These are phyloP conservation scores for Paramecium bursaria DNA, from an alignment of 73 alveolate species.

Conservation along the genomic window DNA sequence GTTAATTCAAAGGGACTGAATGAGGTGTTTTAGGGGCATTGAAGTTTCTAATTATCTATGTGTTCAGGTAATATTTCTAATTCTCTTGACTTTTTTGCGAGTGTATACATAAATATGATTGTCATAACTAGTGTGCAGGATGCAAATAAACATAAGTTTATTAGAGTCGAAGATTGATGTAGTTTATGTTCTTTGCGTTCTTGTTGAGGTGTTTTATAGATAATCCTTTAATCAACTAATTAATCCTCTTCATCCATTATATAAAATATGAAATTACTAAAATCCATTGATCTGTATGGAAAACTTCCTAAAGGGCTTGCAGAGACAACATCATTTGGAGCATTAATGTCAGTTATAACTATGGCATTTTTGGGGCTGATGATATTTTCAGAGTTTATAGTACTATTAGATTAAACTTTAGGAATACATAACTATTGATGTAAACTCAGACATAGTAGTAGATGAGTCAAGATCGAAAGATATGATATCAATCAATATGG, in stretches of 20 bases:
- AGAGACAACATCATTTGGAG: conserved; percentile 95
- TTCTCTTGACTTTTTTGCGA: conserved; percentile 17
- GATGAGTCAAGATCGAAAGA: conserved; percentile 88
- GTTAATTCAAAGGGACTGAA: too few relatives aligned
- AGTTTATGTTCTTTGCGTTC: conserved; percentile 4
- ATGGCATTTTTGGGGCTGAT: conserved; percentile 80
- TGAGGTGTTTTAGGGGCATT: too few relatives aligned
- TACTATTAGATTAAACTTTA: neutral
- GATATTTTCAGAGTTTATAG: conserved; percentile 86
- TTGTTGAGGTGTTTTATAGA: too few relatives aligned
- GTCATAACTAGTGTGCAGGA: neutral
- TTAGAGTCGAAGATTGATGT: neutral
- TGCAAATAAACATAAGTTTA: conserved; percentile 42
- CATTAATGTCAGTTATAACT: conserved; percentile 90
- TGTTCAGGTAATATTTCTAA: too few relatives aligned
- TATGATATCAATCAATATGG: conserved; percentile 85
- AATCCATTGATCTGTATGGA: conserved; percentile 74
- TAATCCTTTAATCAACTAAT: too few relatives aligned
- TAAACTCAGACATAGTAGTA: conserved; percentile 82
- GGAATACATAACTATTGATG: conserved; percentile 78
- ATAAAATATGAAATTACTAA: conserved; percentile 60
- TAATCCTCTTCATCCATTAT: too few relatives aligned
- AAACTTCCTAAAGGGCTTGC: conserved; percentile 90
- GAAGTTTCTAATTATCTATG: too few relatives aligned
- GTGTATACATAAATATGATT: conserved; percentile 4